Evolutionary conservation across 768 basidiomycete species (phyloP).

Genomic region (Pisolithus albus): DNA sequence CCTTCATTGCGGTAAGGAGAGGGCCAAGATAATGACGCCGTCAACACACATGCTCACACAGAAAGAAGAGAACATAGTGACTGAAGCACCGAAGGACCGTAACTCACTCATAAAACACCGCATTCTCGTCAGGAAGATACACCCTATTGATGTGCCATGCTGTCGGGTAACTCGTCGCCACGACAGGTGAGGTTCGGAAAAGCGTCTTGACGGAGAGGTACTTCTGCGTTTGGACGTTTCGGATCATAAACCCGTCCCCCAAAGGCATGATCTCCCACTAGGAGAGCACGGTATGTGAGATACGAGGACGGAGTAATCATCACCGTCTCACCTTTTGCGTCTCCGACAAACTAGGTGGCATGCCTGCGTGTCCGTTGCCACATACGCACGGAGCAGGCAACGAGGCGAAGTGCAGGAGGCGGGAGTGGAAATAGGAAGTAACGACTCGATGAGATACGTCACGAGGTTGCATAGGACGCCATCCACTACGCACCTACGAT

Average conservation of each 20-base stretch:
- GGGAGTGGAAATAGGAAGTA: too few relatives aligned
- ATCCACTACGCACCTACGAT: neutral
- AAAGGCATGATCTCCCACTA: neutral
- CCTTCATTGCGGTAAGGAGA: neutral
- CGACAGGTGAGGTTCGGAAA: neutral
- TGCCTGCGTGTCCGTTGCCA: neutral
- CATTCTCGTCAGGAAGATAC: conserved; percentile 1
- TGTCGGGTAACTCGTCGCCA: neutral
- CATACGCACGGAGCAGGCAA: too few relatives aligned
- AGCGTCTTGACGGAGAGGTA: neutral
- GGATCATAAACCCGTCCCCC: neutral
- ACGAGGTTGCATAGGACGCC: neutral
- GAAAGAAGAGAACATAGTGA: neutral
- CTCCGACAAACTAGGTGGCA: neutral
- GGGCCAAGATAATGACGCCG: neutral
- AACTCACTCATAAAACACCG: conserved; percentile 1
- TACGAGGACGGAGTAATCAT: neutral
- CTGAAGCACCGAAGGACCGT: neutral
- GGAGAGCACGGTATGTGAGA: neutral
- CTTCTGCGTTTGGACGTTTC: neutral
- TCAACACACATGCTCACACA: neutral
- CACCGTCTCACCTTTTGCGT: neutral
- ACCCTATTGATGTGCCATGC: conserved; percentile 1
- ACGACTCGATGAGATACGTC: neutral
- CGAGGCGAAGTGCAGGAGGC: neutral